Evolutionary conservation across 352 stramenopile genomes (phyloP).

Genomic region (Thalassiosira mediterranea): DNA sequence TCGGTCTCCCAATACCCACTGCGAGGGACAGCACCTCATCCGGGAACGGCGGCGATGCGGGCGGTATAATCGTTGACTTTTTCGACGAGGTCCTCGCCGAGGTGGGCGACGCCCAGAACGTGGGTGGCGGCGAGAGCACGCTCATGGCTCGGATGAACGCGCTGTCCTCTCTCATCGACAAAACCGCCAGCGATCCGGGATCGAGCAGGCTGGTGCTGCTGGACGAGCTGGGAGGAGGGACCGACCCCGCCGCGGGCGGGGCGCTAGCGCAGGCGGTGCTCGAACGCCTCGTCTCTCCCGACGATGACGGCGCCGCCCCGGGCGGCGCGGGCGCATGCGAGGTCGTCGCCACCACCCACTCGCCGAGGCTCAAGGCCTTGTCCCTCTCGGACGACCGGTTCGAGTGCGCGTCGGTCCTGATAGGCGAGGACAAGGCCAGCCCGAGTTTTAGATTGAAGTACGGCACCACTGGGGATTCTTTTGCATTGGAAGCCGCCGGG

Average conservation of each 20-base stretch:
- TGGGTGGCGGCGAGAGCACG: conserved; percentile 84
- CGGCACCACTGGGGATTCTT: conserved; percentile 85
- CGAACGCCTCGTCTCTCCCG: conserved; percentile 85
- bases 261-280: conserved; percentile 84
- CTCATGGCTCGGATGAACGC: conserved; percentile 70
- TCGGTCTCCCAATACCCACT: conserved; percentile 83
- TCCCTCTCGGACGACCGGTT: conserved; percentile 63
- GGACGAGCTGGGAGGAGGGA: conserved; percentile 88
- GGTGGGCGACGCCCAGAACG: conserved; percentile 86
- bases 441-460: conserved; percentile 83
- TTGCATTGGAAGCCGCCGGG: conserved; percentile 79
- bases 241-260: conserved; percentile 83
- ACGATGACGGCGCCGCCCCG: background rate
- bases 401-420: conserved; percentile 69
- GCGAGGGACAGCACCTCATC: background rate
- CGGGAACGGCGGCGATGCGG: too few species aligned
- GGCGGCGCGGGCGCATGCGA: conserved; percentile 14
- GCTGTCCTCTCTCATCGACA: conserved; percentile 58
- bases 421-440: conserved; percentile 40
- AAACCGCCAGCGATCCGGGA: conserved; percentile 2
- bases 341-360: conserved; percentile 87
- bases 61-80: conserved; percentile 67
- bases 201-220: conserved; percentile 76
- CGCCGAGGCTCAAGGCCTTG: conserved; percentile 84
- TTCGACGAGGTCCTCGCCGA: conserved; percentile 84